Percentiles rank a stretch among this genome's conserved stretches.
Evolutionary conservation across 805 yeast genomes (phyloP).

Genomic region (Debaryomyces tyrocola): DNA sequence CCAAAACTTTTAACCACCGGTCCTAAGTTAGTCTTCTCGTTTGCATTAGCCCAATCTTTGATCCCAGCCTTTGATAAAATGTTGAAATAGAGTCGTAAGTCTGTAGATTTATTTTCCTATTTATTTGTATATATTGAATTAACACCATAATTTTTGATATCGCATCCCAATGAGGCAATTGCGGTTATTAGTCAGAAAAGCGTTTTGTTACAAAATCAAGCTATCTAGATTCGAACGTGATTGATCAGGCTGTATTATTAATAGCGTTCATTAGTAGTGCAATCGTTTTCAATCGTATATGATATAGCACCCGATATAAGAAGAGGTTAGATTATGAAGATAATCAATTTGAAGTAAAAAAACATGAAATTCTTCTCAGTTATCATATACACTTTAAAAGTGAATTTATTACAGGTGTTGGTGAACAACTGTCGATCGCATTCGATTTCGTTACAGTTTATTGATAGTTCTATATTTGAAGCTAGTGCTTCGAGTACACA

Average conservation of each 20-base stretch:
- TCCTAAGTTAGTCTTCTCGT: constrained; percentile 96
- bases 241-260: too few species aligned
- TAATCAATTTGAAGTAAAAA: not conserved
- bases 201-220: not conserved
- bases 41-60: constrained; percentile 94
- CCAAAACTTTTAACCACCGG: constrained; percentile 97
- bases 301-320: not conserved
- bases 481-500: constrained; percentile 24
- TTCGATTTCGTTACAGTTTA: constrained; percentile 28
- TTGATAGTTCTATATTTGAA: constrained; percentile 34
- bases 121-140: constrained; percentile 2
- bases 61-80: constrained; percentile 92
- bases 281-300: too few species aligned
- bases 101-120: not conserved
- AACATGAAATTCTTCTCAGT: constrained; percentile 34
- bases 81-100: constrained; percentile 31
- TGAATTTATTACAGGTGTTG: constrained; percentile 36
- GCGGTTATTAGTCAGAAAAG: not conserved
- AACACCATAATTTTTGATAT: not conserved
- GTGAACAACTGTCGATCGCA: constrained; percentile 33
- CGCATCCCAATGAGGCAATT: constrained; percentile 2
- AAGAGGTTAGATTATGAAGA: not conserved
- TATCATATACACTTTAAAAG: constrained; percentile 34
- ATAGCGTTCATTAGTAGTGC: too few species aligned
- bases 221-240: too few species aligned